Evolutionary conservation across 768 basidiomycete genomes (phyloP), one percentile per base, ranked within the genome.

Genomic region (Trametes cubensis): DNA sequence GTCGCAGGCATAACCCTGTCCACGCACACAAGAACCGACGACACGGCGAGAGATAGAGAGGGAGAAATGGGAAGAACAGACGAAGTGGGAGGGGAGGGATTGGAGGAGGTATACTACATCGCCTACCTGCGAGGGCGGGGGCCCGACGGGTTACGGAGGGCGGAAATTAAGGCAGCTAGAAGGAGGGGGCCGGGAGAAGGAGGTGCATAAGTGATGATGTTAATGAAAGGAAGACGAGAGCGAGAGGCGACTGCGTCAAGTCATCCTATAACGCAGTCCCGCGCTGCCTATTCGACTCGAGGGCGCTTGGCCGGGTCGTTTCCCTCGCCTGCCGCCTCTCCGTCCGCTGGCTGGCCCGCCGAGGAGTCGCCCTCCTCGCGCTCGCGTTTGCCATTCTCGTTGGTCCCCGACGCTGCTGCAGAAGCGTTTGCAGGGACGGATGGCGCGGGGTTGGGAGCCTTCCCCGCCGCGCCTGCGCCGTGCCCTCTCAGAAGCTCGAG

Each of bases 401-500:
- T 68, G 39, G 59, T 8, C 6, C 41, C 48, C 4, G 64, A 20
- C 2, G 55, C 39, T 40, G 63, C 4, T 21, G 58, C 26, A 13
- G 54, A 6, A 2, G 40, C 45, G 38, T 30, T 14, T 3, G 63
- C 42, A 23, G 59, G 34, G 6, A 58, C 56, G 48, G 66, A 14
- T 28, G 47, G n/a, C 18, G 57, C 34, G 10, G 61, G 18, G 17
- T 58, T 49, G 20, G 51, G 48, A 30, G 51, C 61, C 18, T 23
- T 55, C 8, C 61, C 62, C 5, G 28, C 47, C 4, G 49, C 25
- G 1, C 40, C 53, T 5, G 60, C 46, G n/a, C 60, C 58, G 11
- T 62, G 60, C 3, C 64, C 58, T 30, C 67, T 57, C 4, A 89
- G 70, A 38, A 79, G 75, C 51, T 86, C 83, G 15, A 91, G 74